phyloP scores from a whole-genome alignment of 441 rosid species.

The Kokia cookei region DNA sequence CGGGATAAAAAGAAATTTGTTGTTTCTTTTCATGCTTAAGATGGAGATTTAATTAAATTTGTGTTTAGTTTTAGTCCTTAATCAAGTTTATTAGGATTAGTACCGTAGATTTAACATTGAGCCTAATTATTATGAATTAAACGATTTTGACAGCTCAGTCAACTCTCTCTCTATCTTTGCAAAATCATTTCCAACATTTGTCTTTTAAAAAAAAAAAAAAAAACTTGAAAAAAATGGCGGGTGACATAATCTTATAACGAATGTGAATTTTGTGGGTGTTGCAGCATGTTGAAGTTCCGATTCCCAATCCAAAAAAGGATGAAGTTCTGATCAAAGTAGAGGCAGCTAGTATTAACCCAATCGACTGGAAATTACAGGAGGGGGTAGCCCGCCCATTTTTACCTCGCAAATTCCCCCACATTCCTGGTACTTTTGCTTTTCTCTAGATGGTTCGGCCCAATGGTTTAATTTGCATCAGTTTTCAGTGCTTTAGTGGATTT shows the following conservation, averaged over 20 bases:
- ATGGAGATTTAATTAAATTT: background rate
- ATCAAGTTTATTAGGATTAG: too few species aligned
- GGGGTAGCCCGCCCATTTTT: slow-evolving; percentile 38
- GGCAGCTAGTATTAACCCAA: slow-evolving; percentile 42
- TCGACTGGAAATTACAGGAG: slow-evolving; percentile 51
- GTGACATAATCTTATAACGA: background rate
- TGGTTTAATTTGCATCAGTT: too few species aligned
- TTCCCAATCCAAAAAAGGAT: slow-evolving; percentile 27
- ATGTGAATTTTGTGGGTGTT: background rate
- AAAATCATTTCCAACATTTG: background rate
- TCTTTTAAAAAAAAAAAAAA: background rate
- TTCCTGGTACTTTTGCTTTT: slow-evolving; percentile 32
- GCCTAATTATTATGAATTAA: too few species aligned
- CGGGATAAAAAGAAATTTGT: background rate
- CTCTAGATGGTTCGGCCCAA: background rate
- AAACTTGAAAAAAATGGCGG: background rate
- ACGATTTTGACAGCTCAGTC: background rate
- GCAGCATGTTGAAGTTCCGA: slow-evolving; percentile 54
- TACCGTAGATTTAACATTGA: too few species aligned
- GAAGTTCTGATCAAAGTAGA: slow-evolving; percentile 43
- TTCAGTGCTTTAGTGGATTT: too few species aligned
- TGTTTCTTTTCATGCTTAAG: background rate
- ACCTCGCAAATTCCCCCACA: slow-evolving; percentile 46
- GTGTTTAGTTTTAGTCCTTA: background rate
- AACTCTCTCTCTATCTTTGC: too few species aligned